Evolutionary conservation across 176 grass and related monocot species (phyloP), one percentile per base, ranked within the genome.

Genomic region (Hordeum vulgare): DNA sequence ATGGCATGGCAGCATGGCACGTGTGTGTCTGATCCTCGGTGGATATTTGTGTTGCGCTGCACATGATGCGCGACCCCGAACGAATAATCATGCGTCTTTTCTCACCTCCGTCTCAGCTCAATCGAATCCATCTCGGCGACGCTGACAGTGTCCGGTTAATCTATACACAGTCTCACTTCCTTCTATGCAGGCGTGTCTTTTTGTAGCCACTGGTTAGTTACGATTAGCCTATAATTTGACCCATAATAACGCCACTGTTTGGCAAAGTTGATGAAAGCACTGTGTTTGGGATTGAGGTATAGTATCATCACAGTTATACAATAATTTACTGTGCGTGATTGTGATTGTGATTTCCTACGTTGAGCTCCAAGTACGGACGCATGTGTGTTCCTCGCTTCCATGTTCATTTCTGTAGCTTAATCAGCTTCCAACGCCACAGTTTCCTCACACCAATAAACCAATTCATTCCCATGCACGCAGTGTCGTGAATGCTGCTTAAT

Each of bases 31-130:
- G 75, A 57, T 77, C 35, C 42, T 45, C 8, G 8, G 12, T 57
- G 3, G 74, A 78, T 79, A 37, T 72, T 36, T n/a, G n/a, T n/a
- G 65, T 47, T n/a, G 68, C 41, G 56, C 61, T 11, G 23, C 21
- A 17, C 14, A 86, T 86, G 66, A 74, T 73, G 75, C 59, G 18
- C 41, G 0, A 28, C 13, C 45, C 1, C 40, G 47, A 11, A 13
- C 35, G 21, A 69, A 82, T 71, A n/a, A n/a, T n/a, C 78, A 81
- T 81, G 25, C 35, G 25, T 49, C 78, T 87, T 87, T 86, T 71
- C 10, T 65, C 17, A 2, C 67, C 39, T 25, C 11, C 11, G 37
- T 25, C 36, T 42, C 18, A 21, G 7, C 53, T 56, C 6, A 56
- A 56, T 21, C 53, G 53, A 1, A 56, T 3, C 18, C 2, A 21